Evolutionary conservation across 2,329 filamentous ascomycete species (phyloP).

Genomic region (Arachnomyces sp.): DNA sequence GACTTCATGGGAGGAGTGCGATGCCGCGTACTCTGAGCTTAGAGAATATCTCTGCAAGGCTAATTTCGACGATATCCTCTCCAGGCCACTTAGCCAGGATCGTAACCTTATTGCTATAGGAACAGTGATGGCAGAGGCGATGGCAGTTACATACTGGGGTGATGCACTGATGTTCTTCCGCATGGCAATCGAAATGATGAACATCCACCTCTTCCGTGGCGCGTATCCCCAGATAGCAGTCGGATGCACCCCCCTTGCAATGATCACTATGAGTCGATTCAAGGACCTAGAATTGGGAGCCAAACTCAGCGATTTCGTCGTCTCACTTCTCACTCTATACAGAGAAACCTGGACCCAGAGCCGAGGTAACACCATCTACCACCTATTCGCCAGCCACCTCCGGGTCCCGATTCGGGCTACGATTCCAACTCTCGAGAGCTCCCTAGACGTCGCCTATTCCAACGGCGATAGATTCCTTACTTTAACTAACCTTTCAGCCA

Average conservation of each 20-base stretch:
- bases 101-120: constrained; percentile 38
- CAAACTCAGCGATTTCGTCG: constrained; percentile 45
- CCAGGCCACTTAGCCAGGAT: constrained; percentile 35
- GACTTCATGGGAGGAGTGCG: constrained; percentile 67
- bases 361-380: constrained; percentile 48
- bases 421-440: constrained; percentile 45
- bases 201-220: constrained; percentile 46
- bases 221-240: constrained; percentile 51
- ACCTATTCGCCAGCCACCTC: constrained; percentile 56
- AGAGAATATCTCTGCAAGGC: constrained; percentile 52
- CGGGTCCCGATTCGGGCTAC: constrained; percentile 44
- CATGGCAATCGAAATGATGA: constrained; percentile 49
- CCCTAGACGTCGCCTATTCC: constrained; percentile 48
- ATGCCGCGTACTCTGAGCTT: constrained; percentile 60
- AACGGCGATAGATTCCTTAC: constrained; percentile 52
- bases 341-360: constrained; percentile 47
- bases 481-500: constrained; percentile 51
- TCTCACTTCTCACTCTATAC: constrained; percentile 45
- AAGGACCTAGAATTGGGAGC: constrained; percentile 48
- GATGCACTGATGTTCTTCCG: constrained; percentile 53
- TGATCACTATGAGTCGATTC: constrained; percentile 50
- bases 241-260: constrained; percentile 50
- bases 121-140: constrained; percentile 50
- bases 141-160: constrained; percentile 53
- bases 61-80: constrained; percentile 38